Base-by-base conservation (phyloP, 192 early-diverging fungal genomes). In the Podila horticola region DNA sequence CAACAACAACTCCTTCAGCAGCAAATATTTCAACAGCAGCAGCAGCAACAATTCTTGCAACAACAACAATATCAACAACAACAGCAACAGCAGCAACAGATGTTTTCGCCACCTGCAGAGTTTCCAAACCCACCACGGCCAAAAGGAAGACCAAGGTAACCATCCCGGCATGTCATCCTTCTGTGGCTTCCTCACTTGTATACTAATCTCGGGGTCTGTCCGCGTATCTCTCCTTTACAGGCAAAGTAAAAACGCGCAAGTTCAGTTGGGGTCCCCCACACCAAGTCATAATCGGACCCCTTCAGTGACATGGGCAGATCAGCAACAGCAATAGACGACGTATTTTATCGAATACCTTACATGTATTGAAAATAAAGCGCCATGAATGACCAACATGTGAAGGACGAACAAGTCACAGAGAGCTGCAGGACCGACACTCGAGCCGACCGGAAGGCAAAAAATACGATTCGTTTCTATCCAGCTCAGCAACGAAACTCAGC, bases 101-200 rank as follows among this genome's bases (percentile, higher is more conserved):
- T 34, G 30, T 34, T 34, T 12, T 34, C 28, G 5, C 64, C 31
- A 3, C 26, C 31, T 28, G 12, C 31, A 65, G 77, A 81, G 38
- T 81, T 81, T 73, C 71, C 72, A 45, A 57, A 52, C 34, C 71
- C 77, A 22, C 71, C 66, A 29, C 59, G 77, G 20, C 71, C 77
- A 33, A 81, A 81, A 66, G 77, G 77, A 67, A 65, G 77, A 69
- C 77, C 77, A 51, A 71, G 77, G 77, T 81, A 81, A 69, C 49
- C 38, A 10, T 50, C 7, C 29, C 0, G 26, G 10, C 48, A 30
- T 65, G 15, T 30, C 28, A 26, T 51, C 10, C 45, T 17, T 48
- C 17, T 28, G 36, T 38, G 34, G 22, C 12, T 63, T 55, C n/a
- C 52, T 55, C 24, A 9, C 22, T 9, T 52, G 6, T 26, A 22